Percentiles rank a stretch among this genome's conserved stretches.
Evolutionary conservation across 1,139 yeast species (phyloP).

Genomic region (Scheffersomyces segobiensis): DNA sequence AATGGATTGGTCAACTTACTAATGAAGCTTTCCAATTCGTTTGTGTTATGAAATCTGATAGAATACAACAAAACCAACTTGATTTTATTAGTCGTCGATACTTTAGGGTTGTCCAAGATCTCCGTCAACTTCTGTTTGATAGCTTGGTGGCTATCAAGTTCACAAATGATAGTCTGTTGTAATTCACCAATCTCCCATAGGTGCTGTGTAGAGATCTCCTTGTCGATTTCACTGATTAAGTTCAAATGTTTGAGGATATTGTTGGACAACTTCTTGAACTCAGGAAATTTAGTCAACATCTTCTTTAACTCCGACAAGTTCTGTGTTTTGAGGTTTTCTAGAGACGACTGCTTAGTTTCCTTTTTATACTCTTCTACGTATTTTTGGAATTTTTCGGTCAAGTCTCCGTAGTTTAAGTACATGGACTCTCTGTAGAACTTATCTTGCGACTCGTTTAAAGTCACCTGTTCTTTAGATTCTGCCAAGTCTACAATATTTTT

Average conservation of each 20-base stretch:
- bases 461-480: conserved; percentile 57
- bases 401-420: conserved; percentile 91
- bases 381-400: conserved; percentile 83
- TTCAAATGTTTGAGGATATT: conserved; percentile 95
- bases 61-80: conserved; percentile 71
- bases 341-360: conserved; percentile 69
- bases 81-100: conserved; percentile 35
- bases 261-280: conserved; percentile 80
- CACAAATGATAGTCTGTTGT: conserved; percentile 82
- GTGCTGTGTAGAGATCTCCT: conserved; percentile 57
- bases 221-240: conserved; percentile 80
- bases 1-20: conserved; percentile 30
- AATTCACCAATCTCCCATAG: conserved; percentile 87
- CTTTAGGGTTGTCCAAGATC: conserved; percentile 23
- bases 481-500: conserved; percentile 77
- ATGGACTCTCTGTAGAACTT: conserved; percentile 74
- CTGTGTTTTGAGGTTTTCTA: conserved; percentile 57
- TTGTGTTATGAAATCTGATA: conserved; percentile 50
- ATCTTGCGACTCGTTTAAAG: conserved; percentile 60
- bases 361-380: conserved; percentile 82
- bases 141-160: conserved; percentile 37
- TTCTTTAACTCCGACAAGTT: conserved; percentile 86
- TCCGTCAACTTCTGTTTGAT: conserved; percentile 28
- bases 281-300: conserved; percentile 90
- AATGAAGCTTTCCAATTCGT: conserved; percentile 25